A percentile compares a stretch with the other conserved stretches of the same genome.
Evolutionary conservation across 257 asterid species (phyloP).

Genomic region (Haberlea rhodopensis): DNA sequence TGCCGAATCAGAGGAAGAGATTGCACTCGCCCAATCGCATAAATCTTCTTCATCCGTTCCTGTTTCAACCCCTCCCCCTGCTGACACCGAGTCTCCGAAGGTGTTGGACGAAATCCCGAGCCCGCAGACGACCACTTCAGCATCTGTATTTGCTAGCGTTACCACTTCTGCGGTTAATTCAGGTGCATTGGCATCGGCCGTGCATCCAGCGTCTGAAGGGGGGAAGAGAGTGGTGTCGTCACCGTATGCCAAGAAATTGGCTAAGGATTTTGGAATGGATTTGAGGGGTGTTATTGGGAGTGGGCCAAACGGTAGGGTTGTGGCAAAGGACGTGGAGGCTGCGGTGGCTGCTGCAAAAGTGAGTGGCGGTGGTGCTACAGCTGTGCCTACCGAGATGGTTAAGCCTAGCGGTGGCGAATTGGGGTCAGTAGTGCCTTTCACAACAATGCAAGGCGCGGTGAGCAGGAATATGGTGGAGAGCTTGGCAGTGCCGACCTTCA

Average conservation of each 20-base stretch:
- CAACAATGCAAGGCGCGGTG: conserved; percentile 93
- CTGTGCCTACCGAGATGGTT: conserved; percentile 26
- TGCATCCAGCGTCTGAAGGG: conserved; percentile 81
- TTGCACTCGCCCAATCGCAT: conserved; percentile 63
- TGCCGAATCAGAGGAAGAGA: conserved; percentile 91
- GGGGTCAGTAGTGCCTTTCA: conserved; percentile 78
- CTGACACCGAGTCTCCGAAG: conserved; percentile 27
- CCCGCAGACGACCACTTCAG: conserved; percentile 23
- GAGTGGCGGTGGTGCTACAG: conserved; percentile 21
- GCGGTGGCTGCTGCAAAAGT: conserved; percentile 39
- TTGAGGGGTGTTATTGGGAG: conserved; percentile 69
- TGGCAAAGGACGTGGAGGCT: conserved; percentile 91
- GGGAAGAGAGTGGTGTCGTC: conserved; percentile 92
- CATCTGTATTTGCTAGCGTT: conserved; percentile 20
- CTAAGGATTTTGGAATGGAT: conserved; percentile 78
- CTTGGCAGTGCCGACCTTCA: conserved; percentile 83
- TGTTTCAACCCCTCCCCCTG: conserved; percentile 19
- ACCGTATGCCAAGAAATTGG: conserved; percentile 92
- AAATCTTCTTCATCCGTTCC: conserved; percentile 29
- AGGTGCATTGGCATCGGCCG: conserved; percentile 42
- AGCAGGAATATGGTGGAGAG: conserved; percentile 96
- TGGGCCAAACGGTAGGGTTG: conserved; percentile 93
- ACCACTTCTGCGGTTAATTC: conserved; percentile 18
- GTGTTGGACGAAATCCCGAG: conserved; percentile 44
- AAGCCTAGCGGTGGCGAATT: conserved; percentile 46